Evolutionary conservation across 2,329 filamentous ascomycete species (phyloP).

Genomic region (Helotiales sp.): DNA sequence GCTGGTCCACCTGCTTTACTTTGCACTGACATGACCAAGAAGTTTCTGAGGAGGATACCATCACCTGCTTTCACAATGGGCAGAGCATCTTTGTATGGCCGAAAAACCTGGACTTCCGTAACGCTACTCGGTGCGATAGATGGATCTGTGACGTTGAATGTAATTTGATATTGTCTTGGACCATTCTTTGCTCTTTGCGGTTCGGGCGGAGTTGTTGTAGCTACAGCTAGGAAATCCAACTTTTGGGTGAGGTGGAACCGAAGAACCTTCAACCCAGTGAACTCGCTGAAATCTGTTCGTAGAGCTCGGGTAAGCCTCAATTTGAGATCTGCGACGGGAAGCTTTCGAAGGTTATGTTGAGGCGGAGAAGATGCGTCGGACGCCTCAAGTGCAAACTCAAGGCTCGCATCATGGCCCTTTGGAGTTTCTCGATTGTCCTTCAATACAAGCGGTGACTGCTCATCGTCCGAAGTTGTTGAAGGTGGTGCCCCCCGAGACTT

Average conservation of each 20-base stretch:
- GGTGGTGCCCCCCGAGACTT: constrained; percentile 7
- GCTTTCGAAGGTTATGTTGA: constrained; percentile 15
- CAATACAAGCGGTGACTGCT: constrained; percentile 30
- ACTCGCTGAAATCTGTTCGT: constrained; percentile 55
- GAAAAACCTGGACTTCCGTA: constrained; percentile 61
- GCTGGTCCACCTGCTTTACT: constrained; percentile 48
- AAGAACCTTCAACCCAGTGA: constrained; percentile 56
- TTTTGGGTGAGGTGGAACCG: constrained; percentile 55
- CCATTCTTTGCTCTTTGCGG: constrained; percentile 61
- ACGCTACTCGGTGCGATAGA: constrained; percentile 56
- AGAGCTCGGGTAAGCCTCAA: constrained; percentile 36
- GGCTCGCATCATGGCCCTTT: constrained; percentile 41
- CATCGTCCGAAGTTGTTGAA: constrained; percentile 14
- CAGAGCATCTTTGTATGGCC: constrained; percentile 61
- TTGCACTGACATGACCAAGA: constrained; percentile 59
- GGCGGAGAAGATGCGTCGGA: constrained; percentile 5
- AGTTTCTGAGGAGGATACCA: constrained; percentile 61
- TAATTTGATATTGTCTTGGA: constrained; percentile 63
- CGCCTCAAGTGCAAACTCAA: constrained; percentile 37
- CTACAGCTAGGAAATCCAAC: constrained; percentile 61
- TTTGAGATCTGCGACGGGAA: constrained; percentile 34
- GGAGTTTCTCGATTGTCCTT: constrained; percentile 32
- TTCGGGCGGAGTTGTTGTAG: constrained; percentile 54
- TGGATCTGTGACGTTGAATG: constrained; percentile 62
- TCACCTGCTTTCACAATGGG: constrained; percentile 62